These are phyloP conservation scores for Hygrocybe coccinea DNA, from an alignment of 768 basidiomycete species.

Conservation along the genomic window DNA sequence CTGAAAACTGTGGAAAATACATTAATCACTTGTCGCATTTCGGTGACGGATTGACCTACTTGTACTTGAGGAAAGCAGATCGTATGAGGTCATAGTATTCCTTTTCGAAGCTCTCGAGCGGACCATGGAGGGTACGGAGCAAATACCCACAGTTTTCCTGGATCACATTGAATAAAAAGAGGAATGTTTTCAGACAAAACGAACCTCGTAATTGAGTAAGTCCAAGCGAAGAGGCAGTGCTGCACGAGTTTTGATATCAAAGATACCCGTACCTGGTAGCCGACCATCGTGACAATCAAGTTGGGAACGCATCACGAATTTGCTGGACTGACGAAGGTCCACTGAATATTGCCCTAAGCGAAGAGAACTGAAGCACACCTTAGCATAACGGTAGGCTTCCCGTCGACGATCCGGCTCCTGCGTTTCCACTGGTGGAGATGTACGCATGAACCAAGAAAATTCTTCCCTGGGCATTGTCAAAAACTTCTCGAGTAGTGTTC, in stretches of 20 bases:
- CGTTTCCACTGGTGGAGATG: slow-evolving; percentile 23
- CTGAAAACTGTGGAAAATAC: slow-evolving; percentile 63
- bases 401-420: slow-evolving; percentile 34
- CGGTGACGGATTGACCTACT: slow-evolving; percentile 35
- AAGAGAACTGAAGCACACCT: slow-evolving; percentile 41
- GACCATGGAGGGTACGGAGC: slow-evolving; percentile 59
- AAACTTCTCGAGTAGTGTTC: slow-evolving; percentile 84
- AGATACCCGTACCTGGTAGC: slow-evolving; percentile 85
- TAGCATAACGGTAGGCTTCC: slow-evolving; percentile 85
- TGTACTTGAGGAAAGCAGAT: slow-evolving; percentile 92
- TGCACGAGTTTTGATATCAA: slow-evolving; percentile 95
- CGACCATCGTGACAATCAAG: slow-evolving; percentile 80
- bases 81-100: slow-evolving; percentile 95
- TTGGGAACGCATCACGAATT: slow-evolving; percentile 90
- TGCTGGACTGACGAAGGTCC: slow-evolving; percentile 38
- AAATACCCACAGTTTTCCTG: slow-evolving; percentile 79
- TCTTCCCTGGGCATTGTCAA: slow-evolving; percentile 63
- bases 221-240: slow-evolving; percentile 81
- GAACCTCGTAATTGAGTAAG: slow-evolving; percentile 72
- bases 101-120: slow-evolving; percentile 76
- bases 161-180: not conserved
- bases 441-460: slow-evolving; percentile 54
- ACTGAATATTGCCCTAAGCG: not conserved
- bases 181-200: not conserved
- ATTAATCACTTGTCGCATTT: not conserved